Conservation (phyloP, 345 rosid species). For the Arabidopsis thaliana region DNA sequence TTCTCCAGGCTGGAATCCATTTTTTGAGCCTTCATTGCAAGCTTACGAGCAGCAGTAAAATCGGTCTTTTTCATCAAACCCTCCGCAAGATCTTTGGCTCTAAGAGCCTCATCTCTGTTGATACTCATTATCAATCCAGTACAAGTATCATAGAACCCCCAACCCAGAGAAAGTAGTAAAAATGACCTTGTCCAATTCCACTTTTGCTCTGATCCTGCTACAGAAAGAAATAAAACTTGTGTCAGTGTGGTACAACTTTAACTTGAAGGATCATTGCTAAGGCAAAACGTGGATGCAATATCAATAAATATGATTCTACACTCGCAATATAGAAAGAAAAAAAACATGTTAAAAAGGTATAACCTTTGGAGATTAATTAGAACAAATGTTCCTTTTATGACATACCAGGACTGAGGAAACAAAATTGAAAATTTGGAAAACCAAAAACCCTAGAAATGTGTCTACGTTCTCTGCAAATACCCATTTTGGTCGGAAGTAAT, state of each 20-base stretch:
- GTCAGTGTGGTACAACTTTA: not conserved
- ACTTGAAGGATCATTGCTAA: not conserved
- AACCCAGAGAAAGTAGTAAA: not conserved
- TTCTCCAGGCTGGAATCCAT: slow-evolving; percentile 69
- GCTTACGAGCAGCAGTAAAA: slow-evolving; percentile 66
- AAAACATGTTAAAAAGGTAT: not conserved
- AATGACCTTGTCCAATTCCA: slow-evolving; percentile 1
- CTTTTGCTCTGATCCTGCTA: slow-evolving; percentile 28
- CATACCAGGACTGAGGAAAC: slow-evolving; percentile 1
- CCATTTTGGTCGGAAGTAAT: slow-evolving; percentile 6
- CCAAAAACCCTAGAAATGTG: slow-evolving; percentile 29
- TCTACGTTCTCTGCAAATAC: slow-evolving; percentile 16
- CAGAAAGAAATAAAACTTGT: slow-evolving; percentile 3
- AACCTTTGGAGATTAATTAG: not conserved
- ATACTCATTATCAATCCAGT: slow-evolving; percentile 58
- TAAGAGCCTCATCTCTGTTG: slow-evolving; percentile 92
- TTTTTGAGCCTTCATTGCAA: slow-evolving; percentile 66
- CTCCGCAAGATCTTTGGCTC: slow-evolving; percentile 77
- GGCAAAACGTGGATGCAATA: not conserved
- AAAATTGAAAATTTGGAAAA: not conserved
- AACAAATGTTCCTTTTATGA: not conserved
- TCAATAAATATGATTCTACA: not conserved
- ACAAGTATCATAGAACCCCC: slow-evolving; percentile 26
- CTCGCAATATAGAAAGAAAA: not conserved
- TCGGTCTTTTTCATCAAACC: slow-evolving; percentile 66